Conservation (phyloP, 2,329 filamentous ascomycete genomes). For the Chaetomiaceae sp. region DNA sequence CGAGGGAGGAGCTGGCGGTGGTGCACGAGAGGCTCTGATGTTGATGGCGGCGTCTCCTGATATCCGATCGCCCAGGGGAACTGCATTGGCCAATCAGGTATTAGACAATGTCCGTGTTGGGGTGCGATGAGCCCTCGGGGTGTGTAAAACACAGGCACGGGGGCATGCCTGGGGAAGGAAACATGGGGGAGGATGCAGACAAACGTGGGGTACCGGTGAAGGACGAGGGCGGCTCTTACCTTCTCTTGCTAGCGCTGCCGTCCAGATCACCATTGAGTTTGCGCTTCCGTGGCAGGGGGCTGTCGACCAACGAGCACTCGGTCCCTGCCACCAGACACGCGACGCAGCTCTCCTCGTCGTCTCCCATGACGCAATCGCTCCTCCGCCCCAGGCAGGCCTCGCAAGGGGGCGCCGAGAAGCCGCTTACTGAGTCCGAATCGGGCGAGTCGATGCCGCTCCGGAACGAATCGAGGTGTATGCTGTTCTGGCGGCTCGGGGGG, state of each 20-base stretch:
- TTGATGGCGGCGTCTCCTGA: slow-evolving; percentile 49
- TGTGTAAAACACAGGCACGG: not conserved
- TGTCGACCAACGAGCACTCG: slow-evolving; percentile 73
- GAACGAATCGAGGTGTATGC: slow-evolving; percentile 46
- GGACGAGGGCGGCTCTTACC: slow-evolving; percentile 46
- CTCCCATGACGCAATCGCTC: slow-evolving; percentile 68
- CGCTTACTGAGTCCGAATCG: slow-evolving; percentile 42
- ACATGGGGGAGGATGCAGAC: not conserved
- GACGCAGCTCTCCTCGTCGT: slow-evolving; percentile 69
- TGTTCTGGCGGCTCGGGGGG: slow-evolving; percentile 44
- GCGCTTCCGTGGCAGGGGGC: slow-evolving; percentile 73
- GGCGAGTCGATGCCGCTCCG: slow-evolving; percentile 50
- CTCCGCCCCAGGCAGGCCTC: slow-evolving; percentile 71
- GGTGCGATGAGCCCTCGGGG: slow-evolving; percentile 19
- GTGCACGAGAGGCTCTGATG: slow-evolving; percentile 59
- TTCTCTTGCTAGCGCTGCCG: slow-evolving; percentile 62
- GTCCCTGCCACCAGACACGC: slow-evolving; percentile 74
- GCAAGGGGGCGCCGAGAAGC: slow-evolving; percentile 50
- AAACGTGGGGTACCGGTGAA: slow-evolving; percentile 9
- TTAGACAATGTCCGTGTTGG: slow-evolving; percentile 36
- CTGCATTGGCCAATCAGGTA: slow-evolving; percentile 48
- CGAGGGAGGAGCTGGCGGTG: slow-evolving; percentile 56
- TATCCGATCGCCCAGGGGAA: slow-evolving; percentile 53
- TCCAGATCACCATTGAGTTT: slow-evolving; percentile 66
- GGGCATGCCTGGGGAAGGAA: not conserved